Evolutionary conservation across 805 yeast genomes (phyloP), one percentile per base, ranked within the genome.

Genomic region (Zygosaccharomyces pseudorouxii): DNA sequence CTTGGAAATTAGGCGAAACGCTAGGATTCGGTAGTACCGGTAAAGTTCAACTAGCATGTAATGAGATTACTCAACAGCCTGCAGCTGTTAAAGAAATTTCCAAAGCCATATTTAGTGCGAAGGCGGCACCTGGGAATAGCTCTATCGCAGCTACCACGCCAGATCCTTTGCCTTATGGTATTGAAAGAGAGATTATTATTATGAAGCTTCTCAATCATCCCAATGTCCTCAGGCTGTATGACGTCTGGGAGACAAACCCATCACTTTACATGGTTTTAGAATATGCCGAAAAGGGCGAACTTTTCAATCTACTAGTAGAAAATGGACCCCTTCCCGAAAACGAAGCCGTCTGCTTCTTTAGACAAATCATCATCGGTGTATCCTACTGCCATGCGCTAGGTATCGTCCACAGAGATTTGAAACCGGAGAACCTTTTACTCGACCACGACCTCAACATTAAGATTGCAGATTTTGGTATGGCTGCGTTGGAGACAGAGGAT

Each of bases 391-490:
- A 88, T 63, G 86, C 85, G 52, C 80, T 87, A 64, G 87, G 87
- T 64, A 87, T 88, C 58, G 89, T 95, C 52, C 96, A 88, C 66
- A 81, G 96, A 52, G 96, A 88, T 64, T 74, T 88, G 59, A 86
- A 86, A 62, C 95, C 95, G 2, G 95, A 86, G 63, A 86, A 86
- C 69, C 69, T 86, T 57, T 68, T 86, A 38, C 72, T 90, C 38
- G 98, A 90, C 70, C 82, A 84, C 63, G 78, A 88, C 64, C 80
- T 83, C 54, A 89, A 89, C 67, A 90, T 93, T 66, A 93, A 93
- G 67, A 89, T 93, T 56, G 99, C 99, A 8, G 99, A 93, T 69
- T 93, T 93, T 65, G 99, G 99, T 29, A 93, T 93, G 99, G 99
- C 99, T 14, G 98, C 99, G 5, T 72, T 93, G 40, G 98, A 93